Evolutionary conservation across 768 basidiomycete species (phyloP), one percentile per base, ranked within the genome.

Genomic region (Suillus subluteus): DNA sequence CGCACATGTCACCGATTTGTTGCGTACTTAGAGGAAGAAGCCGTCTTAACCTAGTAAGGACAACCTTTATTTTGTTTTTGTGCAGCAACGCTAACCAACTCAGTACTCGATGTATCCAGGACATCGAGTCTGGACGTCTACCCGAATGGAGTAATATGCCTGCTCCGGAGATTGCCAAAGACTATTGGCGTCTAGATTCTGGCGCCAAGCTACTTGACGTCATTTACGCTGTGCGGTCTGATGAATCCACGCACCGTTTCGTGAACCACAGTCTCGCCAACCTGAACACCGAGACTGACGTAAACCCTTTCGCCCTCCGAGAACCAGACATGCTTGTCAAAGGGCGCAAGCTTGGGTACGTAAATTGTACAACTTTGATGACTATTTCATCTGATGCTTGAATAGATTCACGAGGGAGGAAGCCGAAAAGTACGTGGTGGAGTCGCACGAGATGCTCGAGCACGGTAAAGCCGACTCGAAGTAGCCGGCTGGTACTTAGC

Each of bases 231-330:
- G 93, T 98, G 41, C 86, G 96, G 71, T 94, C 93, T 18, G 96
- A 98, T 77, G 96, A 98, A 76, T 87, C 92, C 1, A 95, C 92
- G 1, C 96, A 99, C 73, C 85, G 95, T 61, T 98, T 98, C 73
- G 95, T 97, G 69, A 99, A 99, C 78, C 97, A 99, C 80, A 94
- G 92, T 66, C 82, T 99, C 43, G 97, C 96, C 4, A 96, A 95
- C 79, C 83, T 99, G 61, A 81, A 94, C 69, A 82, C 83, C 38
- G 75, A 84, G 41, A 87, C 85, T 43, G 97, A 98, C 76, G 88
- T 94, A 71, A 98, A 96, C 73, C 95, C 94, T 0, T 95, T 96
- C 71, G 92, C 95, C 18, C 79, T 98, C 35, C 87, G 89, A 30
- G 96, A 99, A 73, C 95, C 96, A 16, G 86, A 91, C 68, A 96